Conservation (phyloP, 495 filamentous ascomycete genomes). For the Aspergillus homomorphus region DNA sequence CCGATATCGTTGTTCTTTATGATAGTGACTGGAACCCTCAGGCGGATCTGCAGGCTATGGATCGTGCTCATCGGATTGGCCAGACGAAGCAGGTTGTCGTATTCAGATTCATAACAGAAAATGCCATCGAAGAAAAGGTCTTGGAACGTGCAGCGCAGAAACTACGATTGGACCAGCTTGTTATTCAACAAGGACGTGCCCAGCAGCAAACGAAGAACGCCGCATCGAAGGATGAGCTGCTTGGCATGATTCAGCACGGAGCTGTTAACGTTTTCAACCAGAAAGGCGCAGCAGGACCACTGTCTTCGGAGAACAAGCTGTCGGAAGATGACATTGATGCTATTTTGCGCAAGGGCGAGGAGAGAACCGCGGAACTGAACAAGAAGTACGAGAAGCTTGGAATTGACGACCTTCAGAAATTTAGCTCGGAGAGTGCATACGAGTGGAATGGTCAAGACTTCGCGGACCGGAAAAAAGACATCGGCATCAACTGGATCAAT, state of each 20-base stretch:
- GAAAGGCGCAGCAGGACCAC: constrained; percentile 54
- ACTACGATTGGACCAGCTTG: constrained; percentile 93
- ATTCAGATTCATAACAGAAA: constrained; percentile 95
- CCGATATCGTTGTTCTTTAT: constrained; percentile 96
- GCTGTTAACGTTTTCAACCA: constrained; percentile 87
- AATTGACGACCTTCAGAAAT: constrained; percentile 96
- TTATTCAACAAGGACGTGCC: constrained; percentile 97
- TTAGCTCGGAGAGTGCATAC: constrained; percentile 93
- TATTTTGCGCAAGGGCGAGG: constrained; percentile 83
- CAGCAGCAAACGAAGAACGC: constrained; percentile 84
- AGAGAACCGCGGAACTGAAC: constrained; percentile 83
- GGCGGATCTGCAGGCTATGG: constrained; percentile 98
- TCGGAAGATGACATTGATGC: constrained; percentile 85
- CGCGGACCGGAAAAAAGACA: constrained; percentile 83
- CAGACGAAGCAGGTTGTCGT: constrained; percentile 98
- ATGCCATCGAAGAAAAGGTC: constrained; percentile 98
- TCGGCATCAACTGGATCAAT: constrained; percentile 97
- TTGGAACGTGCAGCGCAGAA: constrained; percentile 97
- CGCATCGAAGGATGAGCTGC: constrained; percentile 90
- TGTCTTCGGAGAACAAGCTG: constrained; percentile 58
- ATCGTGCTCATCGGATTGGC: constrained; percentile 95
- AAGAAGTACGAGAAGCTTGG: constrained; percentile 96
- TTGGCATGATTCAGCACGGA: constrained; percentile 98
- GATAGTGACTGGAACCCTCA: constrained; percentile 99
- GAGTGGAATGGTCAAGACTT: constrained; percentile 99